phyloP scores from a whole-genome alignment of 1,284 basidiomycete species.

The Malassezia vespertilionis region DNA sequence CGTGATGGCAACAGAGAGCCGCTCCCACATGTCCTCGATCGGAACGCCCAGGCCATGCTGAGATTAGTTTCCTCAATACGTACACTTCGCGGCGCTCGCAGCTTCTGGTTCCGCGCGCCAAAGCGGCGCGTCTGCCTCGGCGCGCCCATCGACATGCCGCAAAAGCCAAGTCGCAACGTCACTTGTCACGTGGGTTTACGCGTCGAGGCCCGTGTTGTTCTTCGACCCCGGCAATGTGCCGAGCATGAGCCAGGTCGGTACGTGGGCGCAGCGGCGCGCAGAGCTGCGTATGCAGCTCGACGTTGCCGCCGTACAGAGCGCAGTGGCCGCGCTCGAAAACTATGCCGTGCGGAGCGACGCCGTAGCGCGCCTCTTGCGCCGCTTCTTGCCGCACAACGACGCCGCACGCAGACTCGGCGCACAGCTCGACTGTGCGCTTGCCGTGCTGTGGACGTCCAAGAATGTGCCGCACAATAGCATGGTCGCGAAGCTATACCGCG shows the following conservation, averaged over 20 bases:
- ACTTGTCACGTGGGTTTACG: too few species aligned
- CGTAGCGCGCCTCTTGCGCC: constrained; percentile 1
- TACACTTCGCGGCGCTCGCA: constrained; percentile 17
- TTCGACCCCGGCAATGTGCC: neutral
- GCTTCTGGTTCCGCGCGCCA: constrained; percentile 15
- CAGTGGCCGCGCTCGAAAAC: constrained; percentile 1
- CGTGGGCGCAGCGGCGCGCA: constrained; percentile 14
- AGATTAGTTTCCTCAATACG: neutral
- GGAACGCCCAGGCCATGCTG: constrained; percentile 36
- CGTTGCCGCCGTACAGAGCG: constrained; percentile 1
- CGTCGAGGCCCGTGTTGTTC: too few species aligned
- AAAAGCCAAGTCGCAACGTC: neutral
- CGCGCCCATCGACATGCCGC: constrained; percentile 13
- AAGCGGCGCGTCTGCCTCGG: constrained; percentile 14
- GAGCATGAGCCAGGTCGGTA: neutral
- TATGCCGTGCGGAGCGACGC: constrained; percentile 4
- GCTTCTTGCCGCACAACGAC: neutral
- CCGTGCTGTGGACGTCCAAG: constrained; percentile 26
- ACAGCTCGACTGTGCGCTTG: constrained; percentile 24
- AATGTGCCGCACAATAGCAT: constrained; percentile 11
- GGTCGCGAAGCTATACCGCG: neutral
- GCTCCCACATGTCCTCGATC: constrained; percentile 54
- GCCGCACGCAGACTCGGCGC: constrained; percentile 5
- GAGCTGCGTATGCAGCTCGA: constrained; percentile 6
- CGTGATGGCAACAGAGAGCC: constrained; percentile 69